phyloP scores from a whole-genome alignment of 257 asterid genomes.

The Anisodus acutangulus region DNA sequence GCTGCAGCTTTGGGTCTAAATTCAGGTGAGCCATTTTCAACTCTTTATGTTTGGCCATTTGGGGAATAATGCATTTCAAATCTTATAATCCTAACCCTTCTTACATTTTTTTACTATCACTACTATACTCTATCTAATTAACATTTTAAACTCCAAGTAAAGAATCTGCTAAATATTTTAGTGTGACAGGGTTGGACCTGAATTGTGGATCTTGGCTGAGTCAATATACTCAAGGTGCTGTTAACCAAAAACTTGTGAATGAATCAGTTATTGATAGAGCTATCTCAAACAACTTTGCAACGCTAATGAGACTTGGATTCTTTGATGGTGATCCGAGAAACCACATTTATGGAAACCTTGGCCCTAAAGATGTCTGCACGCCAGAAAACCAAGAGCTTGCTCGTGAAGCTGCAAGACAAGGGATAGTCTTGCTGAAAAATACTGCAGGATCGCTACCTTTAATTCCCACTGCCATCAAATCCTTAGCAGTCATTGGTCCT shows the following conservation, averaged over 20 bases:
- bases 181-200: constrained; percentile 74
- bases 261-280: constrained; percentile 64
- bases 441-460: constrained; percentile 65
- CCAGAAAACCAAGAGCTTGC: constrained; percentile 67
- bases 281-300: constrained; percentile 68
- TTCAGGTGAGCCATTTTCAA: constrained; percentile 54
- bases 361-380: constrained; percentile 86
- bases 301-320: constrained; percentile 88
- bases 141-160: not conserved
- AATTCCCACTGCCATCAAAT: constrained; percentile 55
- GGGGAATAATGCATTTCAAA: not conserved
- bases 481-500: constrained; percentile 88
- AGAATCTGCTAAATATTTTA: not conserved
- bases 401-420: constrained; percentile 84
- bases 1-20: constrained; percentile 77
- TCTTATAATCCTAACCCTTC: not conserved
- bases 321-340: constrained; percentile 85
- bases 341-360: constrained; percentile 67
- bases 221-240: constrained; percentile 57
- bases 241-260: constrained; percentile 62
- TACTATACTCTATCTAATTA: not conserved
- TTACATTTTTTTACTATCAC: not conserved
- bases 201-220: constrained; percentile 70
- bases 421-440: constrained; percentile 83
- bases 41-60: constrained; percentile 7